Evolutionary conservation across 306 rosid species (phyloP).

Genomic region (Inga leiocalycina): DNA sequence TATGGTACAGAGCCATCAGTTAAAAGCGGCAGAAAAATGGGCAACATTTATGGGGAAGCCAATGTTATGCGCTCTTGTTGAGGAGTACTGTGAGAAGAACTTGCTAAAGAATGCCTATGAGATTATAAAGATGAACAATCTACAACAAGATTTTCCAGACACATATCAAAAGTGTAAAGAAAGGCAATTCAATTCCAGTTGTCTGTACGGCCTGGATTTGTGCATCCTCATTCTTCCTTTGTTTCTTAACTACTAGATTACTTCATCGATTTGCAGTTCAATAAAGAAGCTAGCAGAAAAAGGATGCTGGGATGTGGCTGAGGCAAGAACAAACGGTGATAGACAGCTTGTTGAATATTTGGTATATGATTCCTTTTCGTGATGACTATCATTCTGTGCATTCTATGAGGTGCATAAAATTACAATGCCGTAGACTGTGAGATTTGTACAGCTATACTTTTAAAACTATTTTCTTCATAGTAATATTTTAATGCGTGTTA

Average conservation of each 20-base stretch:
- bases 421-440: not conserved
- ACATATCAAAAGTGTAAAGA: conserved; percentile 76
- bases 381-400: conserved; percentile 25
- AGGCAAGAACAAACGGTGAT: conserved; percentile 69
- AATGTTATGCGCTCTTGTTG: conserved; percentile 68
- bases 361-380: conserved; percentile 56
- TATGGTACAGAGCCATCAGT: conserved; percentile 67
- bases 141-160: conserved; percentile 75
- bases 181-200: conserved; percentile 57
- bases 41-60: conserved; percentile 89
- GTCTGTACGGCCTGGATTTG: conserved; percentile 6
- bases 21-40: conserved; percentile 96
- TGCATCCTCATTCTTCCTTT: conserved; percentile 13
- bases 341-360: conserved; percentile 86
- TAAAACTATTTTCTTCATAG: conserved; percentile 24
- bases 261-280: conserved; percentile 56
- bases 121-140: conserved; percentile 73
- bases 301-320: conserved; percentile 99
- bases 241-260: conserved; percentile 32
- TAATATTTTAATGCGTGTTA: not conserved
- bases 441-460: not conserved
- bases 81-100: conserved; percentile 62
- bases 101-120: conserved; percentile 78
- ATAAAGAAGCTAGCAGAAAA: conserved; percentile 86
- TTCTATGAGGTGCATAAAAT: not conserved